These are phyloP conservation scores for Xerocomus brunneocitrinus DNA, from an alignment of 768 basidiomycete species.

Conservation along the genomic window DNA sequence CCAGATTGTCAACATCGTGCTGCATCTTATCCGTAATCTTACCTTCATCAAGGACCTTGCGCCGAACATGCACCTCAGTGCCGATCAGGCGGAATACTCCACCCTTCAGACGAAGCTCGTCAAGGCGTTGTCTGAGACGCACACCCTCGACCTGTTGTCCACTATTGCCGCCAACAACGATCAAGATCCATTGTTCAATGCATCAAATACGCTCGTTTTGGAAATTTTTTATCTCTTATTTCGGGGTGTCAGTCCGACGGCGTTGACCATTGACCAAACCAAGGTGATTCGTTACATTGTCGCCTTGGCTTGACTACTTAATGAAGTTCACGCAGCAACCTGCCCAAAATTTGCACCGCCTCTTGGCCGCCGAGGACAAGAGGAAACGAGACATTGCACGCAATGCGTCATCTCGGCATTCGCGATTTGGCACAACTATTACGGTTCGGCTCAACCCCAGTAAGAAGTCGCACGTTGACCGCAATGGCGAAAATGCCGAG, in stretches of 20 bases:
- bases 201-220: constrained; percentile 84
- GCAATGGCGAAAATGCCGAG: constrained; percentile 21
- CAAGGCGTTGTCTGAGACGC: constrained; percentile 61
- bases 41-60: constrained; percentile 88
- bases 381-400: constrained; percentile 53
- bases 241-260: constrained; percentile 66
- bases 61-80: constrained; percentile 61
- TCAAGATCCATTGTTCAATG: constrained; percentile 73
- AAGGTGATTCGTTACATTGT: constrained; percentile 42
- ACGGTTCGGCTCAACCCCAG: constrained; percentile 66
- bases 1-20: constrained; percentile 81
- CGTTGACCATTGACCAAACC: constrained; percentile 54
- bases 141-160: constrained; percentile 72
- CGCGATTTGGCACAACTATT: constrained; percentile 95
- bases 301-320: constrained; percentile 5
- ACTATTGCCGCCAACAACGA: constrained; percentile 79
- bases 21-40: constrained; percentile 91
- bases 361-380: constrained; percentile 74
- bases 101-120: constrained; percentile 76
- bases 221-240: constrained; percentile 93
- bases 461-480: constrained; percentile 33
- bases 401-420: constrained; percentile 73
- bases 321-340: constrained; percentile 50
- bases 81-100: constrained; percentile 77
- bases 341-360: constrained; percentile 59